phyloP scores from a whole-genome alignment of 805 yeast genomes.

The Grigorovia yakushimaensis region DNA sequence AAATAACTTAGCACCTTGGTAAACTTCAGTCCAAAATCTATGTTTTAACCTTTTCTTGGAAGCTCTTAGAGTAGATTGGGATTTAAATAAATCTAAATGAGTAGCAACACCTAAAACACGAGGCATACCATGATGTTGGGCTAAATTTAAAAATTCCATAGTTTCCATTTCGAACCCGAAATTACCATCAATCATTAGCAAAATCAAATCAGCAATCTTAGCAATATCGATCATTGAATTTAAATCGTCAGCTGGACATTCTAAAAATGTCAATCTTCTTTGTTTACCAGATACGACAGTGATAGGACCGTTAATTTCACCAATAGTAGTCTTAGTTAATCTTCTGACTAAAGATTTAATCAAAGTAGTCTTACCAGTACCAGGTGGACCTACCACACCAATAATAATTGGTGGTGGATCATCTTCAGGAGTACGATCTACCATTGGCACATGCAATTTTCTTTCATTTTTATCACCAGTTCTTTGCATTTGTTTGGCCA shows the following conservation, averaged over 20 bases:
- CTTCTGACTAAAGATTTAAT: conserved; percentile 82
- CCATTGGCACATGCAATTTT: conserved; percentile 92
- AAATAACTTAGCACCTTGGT: conserved; percentile 93
- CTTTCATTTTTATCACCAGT: conserved; percentile 73
- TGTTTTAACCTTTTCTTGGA: conserved; percentile 86
- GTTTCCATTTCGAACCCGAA: conserved; percentile 99
- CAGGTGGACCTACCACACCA: conserved; percentile 98
- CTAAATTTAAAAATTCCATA: conserved; percentile 92
- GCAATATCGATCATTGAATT: conserved; percentile 96
- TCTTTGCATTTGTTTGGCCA: conserved; percentile 76
- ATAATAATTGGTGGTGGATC: conserved; percentile 95
- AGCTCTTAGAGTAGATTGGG: conserved; percentile 79
- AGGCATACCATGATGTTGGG: conserved; percentile 99
- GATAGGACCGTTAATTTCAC: conserved; percentile 89
- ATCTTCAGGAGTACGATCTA: conserved; percentile 93
- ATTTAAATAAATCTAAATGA: conserved; percentile 87
- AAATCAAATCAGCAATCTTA: conserved; percentile 85
- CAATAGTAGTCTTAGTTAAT: conserved; percentile 74
- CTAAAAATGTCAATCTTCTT: conserved; percentile 84
- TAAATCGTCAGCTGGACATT: conserved; percentile 76
- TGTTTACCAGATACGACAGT: conserved; percentile 95
- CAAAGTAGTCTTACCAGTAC: conserved; percentile 93
- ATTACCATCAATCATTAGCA: conserved; percentile 87
- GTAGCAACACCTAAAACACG: conserved; percentile 91
- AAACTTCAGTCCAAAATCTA: conserved; percentile 98